Conservation (phyloP, 441 rosid genomes). For the Croton laevigatus region DNA sequence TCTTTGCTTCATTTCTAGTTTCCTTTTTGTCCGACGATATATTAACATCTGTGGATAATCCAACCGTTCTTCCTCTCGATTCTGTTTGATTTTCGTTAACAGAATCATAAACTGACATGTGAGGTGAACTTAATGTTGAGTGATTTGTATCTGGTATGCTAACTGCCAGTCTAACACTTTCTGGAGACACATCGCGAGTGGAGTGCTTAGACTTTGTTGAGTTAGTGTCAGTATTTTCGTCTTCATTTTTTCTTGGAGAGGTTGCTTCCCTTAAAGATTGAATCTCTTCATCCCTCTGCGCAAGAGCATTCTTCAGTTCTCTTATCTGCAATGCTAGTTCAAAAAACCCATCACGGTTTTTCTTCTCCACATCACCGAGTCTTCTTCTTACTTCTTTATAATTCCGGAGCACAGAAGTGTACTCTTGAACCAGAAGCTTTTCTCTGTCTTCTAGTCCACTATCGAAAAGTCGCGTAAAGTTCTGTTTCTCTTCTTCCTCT, state of each 20-base stretch:
- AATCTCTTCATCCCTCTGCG: constrained; percentile 58
- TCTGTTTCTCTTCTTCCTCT: constrained; percentile 43
- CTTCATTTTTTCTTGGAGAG: constrained; percentile 23
- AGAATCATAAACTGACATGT: constrained; percentile 31
- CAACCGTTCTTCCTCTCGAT: constrained; percentile 16
- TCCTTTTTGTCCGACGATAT: constrained; percentile 29
- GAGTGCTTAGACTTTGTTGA: constrained; percentile 24
- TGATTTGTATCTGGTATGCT: constrained; percentile 33
- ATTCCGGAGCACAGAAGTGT: constrained; percentile 49
- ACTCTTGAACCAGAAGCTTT: constrained; percentile 59
- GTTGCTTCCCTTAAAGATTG: constrained; percentile 39
- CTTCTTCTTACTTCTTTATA: constrained; percentile 68
- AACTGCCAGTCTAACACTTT: constrained; percentile 32
- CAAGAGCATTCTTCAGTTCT: constrained; percentile 57
- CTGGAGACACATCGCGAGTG: constrained; percentile 28
- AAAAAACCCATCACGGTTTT: constrained; percentile 67
- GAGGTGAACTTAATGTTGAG: constrained; percentile 36
- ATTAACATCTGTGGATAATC: constrained; percentile 16
- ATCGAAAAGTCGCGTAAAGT: constrained; percentile 55
- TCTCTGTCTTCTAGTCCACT: constrained; percentile 68
- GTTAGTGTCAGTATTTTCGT: constrained; percentile 25
- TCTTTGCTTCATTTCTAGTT: constrained; percentile 25
- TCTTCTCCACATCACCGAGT: constrained; percentile 72
- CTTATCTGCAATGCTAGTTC: constrained; percentile 78
- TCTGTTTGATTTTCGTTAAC: constrained; percentile 20